These are phyloP conservation scores for Kwoniella pini DNA, from an alignment of 768 basidiomycete species.

Conservation along the genomic window DNA sequence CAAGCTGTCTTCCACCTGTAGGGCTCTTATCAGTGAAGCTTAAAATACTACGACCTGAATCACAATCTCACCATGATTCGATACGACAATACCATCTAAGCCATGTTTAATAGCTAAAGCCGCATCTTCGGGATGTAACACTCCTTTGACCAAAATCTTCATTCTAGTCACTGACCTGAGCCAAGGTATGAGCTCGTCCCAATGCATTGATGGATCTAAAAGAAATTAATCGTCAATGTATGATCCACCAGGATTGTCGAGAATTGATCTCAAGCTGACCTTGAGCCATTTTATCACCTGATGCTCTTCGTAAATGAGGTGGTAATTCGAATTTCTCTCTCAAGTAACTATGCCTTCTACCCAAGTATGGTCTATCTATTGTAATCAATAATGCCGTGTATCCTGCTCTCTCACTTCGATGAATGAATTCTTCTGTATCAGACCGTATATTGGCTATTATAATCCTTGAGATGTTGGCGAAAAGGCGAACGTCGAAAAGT, in stretches of 20 bases:
- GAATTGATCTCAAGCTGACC: not conserved
- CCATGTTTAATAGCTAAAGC: constrained; percentile 31
- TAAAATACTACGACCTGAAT: no score
- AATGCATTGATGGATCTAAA: constrained; percentile 14
- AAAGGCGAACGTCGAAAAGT: no score
- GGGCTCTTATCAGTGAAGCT: no score
- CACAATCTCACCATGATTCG: constrained; percentile 42
- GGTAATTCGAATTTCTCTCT: constrained; percentile 14
- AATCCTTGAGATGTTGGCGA: no score
- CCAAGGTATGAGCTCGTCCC: constrained; percentile 13
- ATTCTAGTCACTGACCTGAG: constrained; percentile 6
- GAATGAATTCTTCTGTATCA: constrained; percentile 1
- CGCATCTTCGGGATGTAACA: constrained; percentile 28
- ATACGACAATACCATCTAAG: constrained; percentile 38
- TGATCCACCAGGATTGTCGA: no score
- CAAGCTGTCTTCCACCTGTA: constrained; percentile 63
- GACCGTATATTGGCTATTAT: constrained; percentile 7
- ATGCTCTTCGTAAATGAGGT: constrained; percentile 2
- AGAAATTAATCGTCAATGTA: no score
- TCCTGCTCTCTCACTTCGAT: constrained; percentile 8
- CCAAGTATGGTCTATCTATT: constrained; percentile 12
- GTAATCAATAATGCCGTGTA: constrained; percentile 10
- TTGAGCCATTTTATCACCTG: constrained; percentile 7
- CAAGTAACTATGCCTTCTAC: not conserved
- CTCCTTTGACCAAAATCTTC: constrained; percentile 7